A percentile compares a stretch with the other conserved stretches of the same genome.
phyloP scores from a whole-genome alignment of 2,329 filamentous ascomycete species.

The Penicillium fuscoglaucum region DNA sequence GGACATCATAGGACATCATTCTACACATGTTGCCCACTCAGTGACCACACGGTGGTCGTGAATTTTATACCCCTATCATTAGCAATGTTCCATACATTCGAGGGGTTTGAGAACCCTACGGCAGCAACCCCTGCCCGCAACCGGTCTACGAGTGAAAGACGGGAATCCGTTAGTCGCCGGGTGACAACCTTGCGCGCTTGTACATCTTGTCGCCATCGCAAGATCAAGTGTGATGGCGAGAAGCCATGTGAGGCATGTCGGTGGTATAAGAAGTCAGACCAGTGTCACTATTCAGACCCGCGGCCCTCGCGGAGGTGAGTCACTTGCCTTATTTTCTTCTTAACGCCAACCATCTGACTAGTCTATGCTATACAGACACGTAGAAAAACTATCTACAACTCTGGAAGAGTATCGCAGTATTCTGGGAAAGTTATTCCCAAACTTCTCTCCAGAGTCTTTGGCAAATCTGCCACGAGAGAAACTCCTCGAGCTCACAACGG shows the following conservation, averaged over 20 bases:
- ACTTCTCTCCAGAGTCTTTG: constrained; percentile 55
- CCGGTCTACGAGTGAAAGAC: constrained; percentile 35
- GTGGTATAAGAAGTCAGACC: constrained; percentile 76
- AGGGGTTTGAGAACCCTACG: constrained; percentile 42
- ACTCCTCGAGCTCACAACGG: constrained; percentile 53
- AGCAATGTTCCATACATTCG: constrained; percentile 46
- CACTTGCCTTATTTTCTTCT: constrained; percentile 1
- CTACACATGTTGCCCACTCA: constrained; percentile 3
- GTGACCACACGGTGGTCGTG: constrained; percentile 16
- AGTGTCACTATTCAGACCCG: constrained; percentile 79
- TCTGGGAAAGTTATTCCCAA: constrained; percentile 63
- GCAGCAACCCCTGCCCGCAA: constrained; percentile 29
- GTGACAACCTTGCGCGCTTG: constrained; percentile 57
- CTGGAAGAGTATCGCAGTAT: constrained; percentile 66
- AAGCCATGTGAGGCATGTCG: constrained; percentile 81
- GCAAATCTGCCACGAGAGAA: constrained; percentile 58
- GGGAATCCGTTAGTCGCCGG: constrained; percentile 36
- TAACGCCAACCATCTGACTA: constrained; percentile 19
- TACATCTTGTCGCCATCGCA: constrained; percentile 74
- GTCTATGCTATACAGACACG: constrained; percentile 29
- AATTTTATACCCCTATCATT: constrained; percentile 8
- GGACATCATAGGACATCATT: not conserved
- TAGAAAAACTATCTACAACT: constrained; percentile 63
- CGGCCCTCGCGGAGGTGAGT: constrained; percentile 74
- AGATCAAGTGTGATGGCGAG: constrained; percentile 80